Base-by-base conservation (phyloP, 1,284 basidiomycete species). In the Albatrellus sp. region DNA sequence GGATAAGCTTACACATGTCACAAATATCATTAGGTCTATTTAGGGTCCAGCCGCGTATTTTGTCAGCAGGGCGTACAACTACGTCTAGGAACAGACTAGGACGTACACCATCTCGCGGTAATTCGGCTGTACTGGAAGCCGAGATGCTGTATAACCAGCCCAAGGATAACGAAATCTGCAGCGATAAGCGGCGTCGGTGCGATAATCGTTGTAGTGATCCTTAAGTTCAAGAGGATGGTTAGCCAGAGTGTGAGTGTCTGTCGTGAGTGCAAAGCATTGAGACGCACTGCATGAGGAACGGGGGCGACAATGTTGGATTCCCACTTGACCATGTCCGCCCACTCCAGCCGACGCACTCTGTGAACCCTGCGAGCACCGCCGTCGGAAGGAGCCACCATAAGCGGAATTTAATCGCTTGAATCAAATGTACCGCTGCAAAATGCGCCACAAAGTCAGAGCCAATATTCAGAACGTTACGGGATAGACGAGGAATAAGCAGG, bases 381-480 rank as follows among this genome's bases (percentile, higher is more conserved):
- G 78, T 79, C 0, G 69, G 69, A 34, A 77, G 54, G 8, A 76
- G 56, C 60, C 68, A 75, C 70, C 73, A 78, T 40, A 68, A 60
- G 12, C 67, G 63, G 41, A 53, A 65, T 16, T 52, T 53, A 5
- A 68, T 44, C 0, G 70, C 67, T 53, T 77, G 70, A 5, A 51
- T 56, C 10, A 68, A 32, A 52, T 80, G 78, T 0, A 63, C 32
- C 2, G 62, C 63, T 65, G 44, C 34, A n/a, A 5, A 3, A n/a
- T 10, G 10, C 10, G n/a, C n/a, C 10, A n/a, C 32, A 35, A 35
- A 17, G 34, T n/a, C n/a, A 30, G 3, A 5, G 24, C 3, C 11
- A 13, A 32, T 2, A 10, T 7, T 10, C 13, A 5, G 19, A 20
- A 24, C 17, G 17, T 10, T 9, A 9, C n/a, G 20, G 28, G 24